Evolutionary conservation across 345 rosid species (phyloP), one percentile per base, ranked within the genome.

Genomic region (Euphorbia peplus): DNA sequence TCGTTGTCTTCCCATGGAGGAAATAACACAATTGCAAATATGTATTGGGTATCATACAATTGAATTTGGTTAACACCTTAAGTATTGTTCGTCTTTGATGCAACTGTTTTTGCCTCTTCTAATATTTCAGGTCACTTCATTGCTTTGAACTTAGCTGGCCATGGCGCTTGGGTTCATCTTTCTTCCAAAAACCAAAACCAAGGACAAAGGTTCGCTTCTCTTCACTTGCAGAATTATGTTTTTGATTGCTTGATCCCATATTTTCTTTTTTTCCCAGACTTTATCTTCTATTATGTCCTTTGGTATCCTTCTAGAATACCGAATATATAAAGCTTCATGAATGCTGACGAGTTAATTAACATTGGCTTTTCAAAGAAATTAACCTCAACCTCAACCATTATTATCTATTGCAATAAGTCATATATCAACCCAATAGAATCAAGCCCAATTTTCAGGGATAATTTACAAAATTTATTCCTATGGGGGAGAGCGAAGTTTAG

Each of bases 61-160:
- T 7, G n/a, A 30, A 64, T 18, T 29, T 55, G 26, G 13, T 41
- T 56, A 30, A 21, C 14, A 39, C 32, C 51, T 41, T 47, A 61
- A 61, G 42, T 19, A 12, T 0, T n/a, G 29, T 41, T 61, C 16
- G 22, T n/a, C n/a, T n/a, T n/a, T n/a, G n/a, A n/a, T n/a, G n/a
- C n/a, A n/a, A n/a, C n/a, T n/a, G n/a, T 68, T 35, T 42, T 5
- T 9, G 14, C 8, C 18, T 29, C 19, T 70, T 74, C 72, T 73
- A 35, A 24, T 32, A 73, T 63, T 74, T 60, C 70, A 93, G 98
- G 99, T 91, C 99, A 28, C 89, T 83, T 76, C 87, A 82, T 69
- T 91, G 96, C 77, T 88, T 93, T 70, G 96, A 91, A 19, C 95
- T 93, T 52, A 78, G 95, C 74, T 93, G 99, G 99, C 99, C 99